Conservation (phyloP, 2,329 filamentous ascomycete species). For the Trichoderma harzianum region DNA sequence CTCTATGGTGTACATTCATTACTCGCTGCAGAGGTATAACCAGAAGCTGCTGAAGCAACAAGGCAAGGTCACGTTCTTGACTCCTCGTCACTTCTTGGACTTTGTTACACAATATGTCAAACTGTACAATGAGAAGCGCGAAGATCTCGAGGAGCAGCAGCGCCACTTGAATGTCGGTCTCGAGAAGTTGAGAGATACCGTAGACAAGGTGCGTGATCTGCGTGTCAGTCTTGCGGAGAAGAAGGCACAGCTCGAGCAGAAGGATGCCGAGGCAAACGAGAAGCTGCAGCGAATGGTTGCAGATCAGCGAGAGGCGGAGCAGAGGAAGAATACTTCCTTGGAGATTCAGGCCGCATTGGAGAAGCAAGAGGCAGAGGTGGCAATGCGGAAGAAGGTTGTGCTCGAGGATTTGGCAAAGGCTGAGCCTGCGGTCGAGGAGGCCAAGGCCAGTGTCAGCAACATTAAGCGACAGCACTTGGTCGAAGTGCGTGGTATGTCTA, state of each 20-base stretch:
- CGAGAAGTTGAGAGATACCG: conserved; percentile 93
- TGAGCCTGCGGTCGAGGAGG: conserved; percentile 88
- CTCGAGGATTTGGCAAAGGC: conserved; percentile 83
- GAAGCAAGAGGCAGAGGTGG: conserved; percentile 85
- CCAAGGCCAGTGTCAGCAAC: conserved; percentile 94
- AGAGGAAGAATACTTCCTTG: conserved; percentile 80
- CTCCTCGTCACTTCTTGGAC: conserved; percentile 93
- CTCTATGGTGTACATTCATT: conserved; percentile 98
- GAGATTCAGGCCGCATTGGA: conserved; percentile 86
- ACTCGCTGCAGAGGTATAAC: conserved; percentile 90
- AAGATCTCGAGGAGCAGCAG: conserved; percentile 97
- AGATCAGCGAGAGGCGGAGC: conserved; percentile 91
- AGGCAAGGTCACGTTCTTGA: conserved; percentile 87
- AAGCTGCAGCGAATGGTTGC: conserved; percentile 97
- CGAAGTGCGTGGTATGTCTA: conserved; percentile 95
- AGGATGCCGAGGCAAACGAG: conserved; percentile 93
- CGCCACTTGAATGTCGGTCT: conserved; percentile 97
- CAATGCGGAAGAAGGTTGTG: conserved; percentile 77
- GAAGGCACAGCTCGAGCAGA: conserved; percentile 87
- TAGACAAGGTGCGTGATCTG: conserved; percentile 93
- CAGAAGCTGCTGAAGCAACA: conserved; percentile 85
- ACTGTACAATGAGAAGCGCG: conserved; percentile 96
- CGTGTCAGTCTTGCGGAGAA: conserved; percentile 89
- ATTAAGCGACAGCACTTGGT: conserved; percentile 97
- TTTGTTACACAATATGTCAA: conserved; percentile 98